These are phyloP conservation scores for Protomyces inouyei DNA, from an alignment of 1,139 yeast species.

Conservation along the genomic window DNA sequence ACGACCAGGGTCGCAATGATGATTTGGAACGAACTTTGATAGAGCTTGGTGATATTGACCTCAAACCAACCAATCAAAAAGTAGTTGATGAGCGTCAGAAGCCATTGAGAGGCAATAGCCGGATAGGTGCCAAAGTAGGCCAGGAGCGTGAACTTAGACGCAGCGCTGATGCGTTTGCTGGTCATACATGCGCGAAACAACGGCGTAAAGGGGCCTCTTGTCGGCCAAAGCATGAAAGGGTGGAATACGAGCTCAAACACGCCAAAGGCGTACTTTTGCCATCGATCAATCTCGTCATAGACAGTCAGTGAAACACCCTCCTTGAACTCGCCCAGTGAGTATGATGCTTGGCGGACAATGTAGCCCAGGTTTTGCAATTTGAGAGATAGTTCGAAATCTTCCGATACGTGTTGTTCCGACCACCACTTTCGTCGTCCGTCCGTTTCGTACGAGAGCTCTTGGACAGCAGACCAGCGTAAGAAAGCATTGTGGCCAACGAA, in stretches of 20 bases:
- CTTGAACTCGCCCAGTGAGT: conserved; percentile 29
- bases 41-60: conserved; percentile 26
- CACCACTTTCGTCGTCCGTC: conserved; percentile 29
- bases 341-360: conserved; percentile 28
- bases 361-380: conserved; percentile 31
- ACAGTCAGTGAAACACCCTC: conserved; percentile 32
- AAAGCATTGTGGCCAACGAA: conserved; percentile 13
- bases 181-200: conserved; percentile 27
- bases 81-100: conserved; percentile 29
- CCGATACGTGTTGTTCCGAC: conserved; percentile 32
- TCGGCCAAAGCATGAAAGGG: conserved; percentile 28
- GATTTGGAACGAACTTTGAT: conserved; percentile 29
- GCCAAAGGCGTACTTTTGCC: conserved; percentile 32
- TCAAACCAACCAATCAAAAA: conserved; percentile 31
- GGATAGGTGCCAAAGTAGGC: conserved; percentile 32
- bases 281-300: conserved; percentile 32
- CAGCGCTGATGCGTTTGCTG: conserved; percentile 23
- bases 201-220: conserved; percentile 30
- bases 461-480: conserved; percentile 31
- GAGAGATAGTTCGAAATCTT: conserved; percentile 32
- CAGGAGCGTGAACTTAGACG: conserved; percentile 30
- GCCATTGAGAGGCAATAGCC: conserved; percentile 29
- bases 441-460: conserved; percentile 30
- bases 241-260: conserved; percentile 30
- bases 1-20: conserved; percentile 28